A percentile compares a stretch with the other conserved stretches of the same genome.
Conservation (phyloP, 73 alveolate species). For the Paraurostyla sp. region DNA sequence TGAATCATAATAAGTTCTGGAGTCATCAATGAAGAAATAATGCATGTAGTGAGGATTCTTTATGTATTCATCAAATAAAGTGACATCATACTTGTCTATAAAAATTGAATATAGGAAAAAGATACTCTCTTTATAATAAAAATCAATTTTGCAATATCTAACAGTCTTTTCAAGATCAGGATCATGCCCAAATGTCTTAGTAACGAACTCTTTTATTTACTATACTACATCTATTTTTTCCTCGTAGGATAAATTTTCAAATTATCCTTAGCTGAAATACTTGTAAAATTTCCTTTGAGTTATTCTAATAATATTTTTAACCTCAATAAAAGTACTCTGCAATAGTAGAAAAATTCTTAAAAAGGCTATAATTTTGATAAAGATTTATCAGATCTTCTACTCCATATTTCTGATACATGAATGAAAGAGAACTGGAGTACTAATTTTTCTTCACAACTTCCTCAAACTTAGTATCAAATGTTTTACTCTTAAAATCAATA, state of each 20-base stretch:
- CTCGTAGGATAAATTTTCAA: background rate
- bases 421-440: background rate
- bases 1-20: background rate
- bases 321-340: too few species aligned
- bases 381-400: background rate
- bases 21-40: background rate
- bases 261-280: background rate
- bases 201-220: background rate
- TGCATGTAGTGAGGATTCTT: background rate
- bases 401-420: background rate
- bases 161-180: background rate
- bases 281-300: background rate
- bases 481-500: background rate
- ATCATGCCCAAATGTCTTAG: background rate
- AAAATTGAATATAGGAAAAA: background rate
- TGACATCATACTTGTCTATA: background rate
- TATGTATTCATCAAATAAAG: background rate
- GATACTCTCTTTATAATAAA: background rate
- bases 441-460: background rate
- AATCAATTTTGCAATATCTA: background rate
- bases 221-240: background rate
- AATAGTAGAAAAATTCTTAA: background rate
- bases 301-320: background rate
- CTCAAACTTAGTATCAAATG: background rate
- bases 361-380: background rate